Percentiles rank a stretch among this genome's conserved stretches.
These are phyloP conservation scores for Quercus lobata DNA, from an alignment of 331 rosid species.

Conservation along the genomic window DNA sequence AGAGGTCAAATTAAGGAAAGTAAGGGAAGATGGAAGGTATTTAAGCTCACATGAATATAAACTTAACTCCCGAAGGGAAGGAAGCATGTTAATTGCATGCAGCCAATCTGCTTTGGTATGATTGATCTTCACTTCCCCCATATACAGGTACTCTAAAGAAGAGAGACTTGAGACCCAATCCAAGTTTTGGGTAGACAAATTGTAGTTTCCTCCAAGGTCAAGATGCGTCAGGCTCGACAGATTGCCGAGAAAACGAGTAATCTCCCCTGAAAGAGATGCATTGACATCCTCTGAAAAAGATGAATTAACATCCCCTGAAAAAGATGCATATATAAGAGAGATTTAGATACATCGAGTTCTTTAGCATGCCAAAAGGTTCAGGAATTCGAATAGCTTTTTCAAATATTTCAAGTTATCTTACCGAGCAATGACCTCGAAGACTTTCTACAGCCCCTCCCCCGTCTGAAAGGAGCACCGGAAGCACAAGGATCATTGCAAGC, in stretches of 20 bases:
- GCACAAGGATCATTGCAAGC: no score
- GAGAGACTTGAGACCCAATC: conserved; percentile 6
- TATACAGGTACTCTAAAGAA: background rate
- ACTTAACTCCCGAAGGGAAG: no score
- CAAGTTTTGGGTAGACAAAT: no score
- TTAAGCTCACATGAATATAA: no score
- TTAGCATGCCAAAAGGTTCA: background rate
- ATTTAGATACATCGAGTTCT: conserved; percentile 9
- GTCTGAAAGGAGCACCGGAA: no score
- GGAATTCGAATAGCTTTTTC: background rate
- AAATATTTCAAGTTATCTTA: conserved; percentile 11
- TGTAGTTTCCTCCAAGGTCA: background rate
- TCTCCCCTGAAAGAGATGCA: background rate
- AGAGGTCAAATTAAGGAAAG: no score
- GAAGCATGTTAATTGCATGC: no score
- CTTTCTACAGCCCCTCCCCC: no score
- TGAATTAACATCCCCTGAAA: background rate
- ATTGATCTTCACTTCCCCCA: no score
- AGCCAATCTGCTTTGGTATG: no score
- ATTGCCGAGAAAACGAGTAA: conserved; percentile 6
- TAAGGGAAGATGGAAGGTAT: no score
- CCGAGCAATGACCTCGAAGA: no score
- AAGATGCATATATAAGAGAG: background rate
- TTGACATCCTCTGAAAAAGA: background rate
- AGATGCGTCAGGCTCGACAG: conserved; percentile 9